Evolutionary conservation across 495 filamentous ascomycete species (phyloP).

Genomic region (Penicillium lagena): DNA sequence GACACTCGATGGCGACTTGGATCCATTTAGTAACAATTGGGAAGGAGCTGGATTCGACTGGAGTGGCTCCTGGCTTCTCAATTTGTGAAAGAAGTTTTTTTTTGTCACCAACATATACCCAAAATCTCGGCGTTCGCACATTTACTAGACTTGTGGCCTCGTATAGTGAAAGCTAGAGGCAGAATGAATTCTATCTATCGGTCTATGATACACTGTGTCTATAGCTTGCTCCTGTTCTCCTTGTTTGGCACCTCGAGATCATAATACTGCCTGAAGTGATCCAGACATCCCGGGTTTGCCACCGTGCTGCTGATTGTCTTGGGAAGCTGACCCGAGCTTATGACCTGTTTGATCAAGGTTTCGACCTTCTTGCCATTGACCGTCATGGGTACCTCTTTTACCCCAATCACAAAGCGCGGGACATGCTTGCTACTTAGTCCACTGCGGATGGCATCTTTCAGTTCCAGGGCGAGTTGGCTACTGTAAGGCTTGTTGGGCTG

Average conservation of each 20-base stretch:
- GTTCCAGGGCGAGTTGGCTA: constrained; percentile 41
- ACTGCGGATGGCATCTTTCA: constrained; percentile 52
- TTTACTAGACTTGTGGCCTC: too few species aligned
- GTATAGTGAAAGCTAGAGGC: too few species aligned
- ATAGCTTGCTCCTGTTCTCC: constrained; percentile 7
- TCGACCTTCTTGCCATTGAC: constrained; percentile 80
- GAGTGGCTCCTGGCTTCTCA: constrained; percentile 24
- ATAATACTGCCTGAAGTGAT: constrained; percentile 12
- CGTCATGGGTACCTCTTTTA: constrained; percentile 66
- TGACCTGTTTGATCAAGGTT: constrained; percentile 67
- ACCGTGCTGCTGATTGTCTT: constrained; percentile 15
- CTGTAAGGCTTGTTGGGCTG: constrained; percentile 49
- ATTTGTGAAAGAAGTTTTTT: constrained; percentile 5
- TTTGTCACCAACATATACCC: background rate
- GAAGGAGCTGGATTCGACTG: constrained; percentile 24
- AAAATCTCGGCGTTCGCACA: constrained; percentile 27
- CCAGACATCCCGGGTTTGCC: constrained; percentile 10
- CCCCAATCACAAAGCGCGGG: constrained; percentile 66
- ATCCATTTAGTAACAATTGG: constrained; percentile 18
- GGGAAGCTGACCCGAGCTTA: constrained; percentile 33
- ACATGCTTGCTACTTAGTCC: constrained; percentile 63
- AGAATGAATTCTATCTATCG: background rate
- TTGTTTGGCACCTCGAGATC: constrained; percentile 1
- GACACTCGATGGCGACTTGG: constrained; percentile 11
- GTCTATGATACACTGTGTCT: background rate